Base-by-base conservation (phyloP, 1,284 basidiomycete species). In the Trichosporon coremiiforme region DNA sequence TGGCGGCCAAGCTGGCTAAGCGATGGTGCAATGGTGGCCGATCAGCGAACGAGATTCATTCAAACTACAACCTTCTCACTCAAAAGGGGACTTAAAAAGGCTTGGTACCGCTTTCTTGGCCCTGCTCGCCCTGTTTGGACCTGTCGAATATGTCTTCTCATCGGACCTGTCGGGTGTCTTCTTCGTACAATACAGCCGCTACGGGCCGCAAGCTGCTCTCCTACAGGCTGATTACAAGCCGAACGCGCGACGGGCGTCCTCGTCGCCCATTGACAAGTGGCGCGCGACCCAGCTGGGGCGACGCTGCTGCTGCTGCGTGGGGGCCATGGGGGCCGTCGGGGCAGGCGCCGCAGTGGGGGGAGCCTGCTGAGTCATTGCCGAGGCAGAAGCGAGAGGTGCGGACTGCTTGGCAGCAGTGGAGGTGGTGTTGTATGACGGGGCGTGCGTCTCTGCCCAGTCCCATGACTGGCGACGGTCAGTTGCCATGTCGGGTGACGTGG, bases 281-380 rank as follows among this genome's bases (percentile, higher is more conserved):
- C 53, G 53, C 53, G 29, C 53, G 53, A 57, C 53, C 53, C 53
- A 57, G 53, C 53, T 57, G 10, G 53, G 53, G 22, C 53, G 53
- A 29, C 53, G 53, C 22, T 29, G 53, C 22, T 29, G 9, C 25
- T 25, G 25, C 25, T 25, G 25, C 25, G 25, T 25, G 25, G 25
- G 25, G 25, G 25, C 25, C 25, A 25, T 25, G 25, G 25, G 25
- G 25, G 25, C 25, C 25, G 53, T 29, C 25, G 53, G 53, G n/a
- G 22, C 53, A 57, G 53, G 53, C 9, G 25, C 22, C 10, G 22
- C 25, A 25, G 53, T 29, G 12, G 22, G 53, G 22, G 53, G 53
- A n/a, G 53, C 53, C 53, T 57, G 53, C 22, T 57, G 53, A 57
- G 53, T 57, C 53, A 47, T 17, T 12, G 53, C 53, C 25, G 53